These are phyloP conservation scores for Chloris gayana DNA, from an alignment of 176 grass and related monocot genomes.

Conservation along the genomic window DNA sequence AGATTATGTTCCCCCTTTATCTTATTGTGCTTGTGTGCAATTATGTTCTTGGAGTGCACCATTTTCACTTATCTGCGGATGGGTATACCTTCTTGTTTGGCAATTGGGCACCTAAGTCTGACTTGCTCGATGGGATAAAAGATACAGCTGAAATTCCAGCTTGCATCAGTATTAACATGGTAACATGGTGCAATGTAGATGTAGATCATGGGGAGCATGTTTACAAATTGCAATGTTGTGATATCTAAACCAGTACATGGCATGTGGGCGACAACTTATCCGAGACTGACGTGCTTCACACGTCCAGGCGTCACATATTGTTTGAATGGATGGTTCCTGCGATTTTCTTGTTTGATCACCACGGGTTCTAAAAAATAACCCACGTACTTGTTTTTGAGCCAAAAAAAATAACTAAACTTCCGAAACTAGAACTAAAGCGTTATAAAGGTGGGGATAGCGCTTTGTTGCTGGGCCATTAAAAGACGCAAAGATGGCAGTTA, in stretches of 20 bases:
- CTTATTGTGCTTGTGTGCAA: background rate
- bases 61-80: background rate
- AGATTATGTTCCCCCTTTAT: slow-evolving; percentile 50
- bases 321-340: background rate
- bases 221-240: slow-evolving; percentile 16
- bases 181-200: background rate
- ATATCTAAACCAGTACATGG: background rate
- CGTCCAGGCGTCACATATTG: background rate
- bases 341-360: background rate
- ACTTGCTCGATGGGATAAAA: slow-evolving; percentile 20
- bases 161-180: slow-evolving; percentile 18
- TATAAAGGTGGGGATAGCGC: background rate
- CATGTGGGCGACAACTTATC: slow-evolving; percentile 20
- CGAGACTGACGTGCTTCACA: background rate
- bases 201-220: slow-evolving; percentile 41
- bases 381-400: too few species aligned
- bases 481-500: too few species aligned
- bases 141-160: slow-evolving; percentile 9
- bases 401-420: too few species aligned
- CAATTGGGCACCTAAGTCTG: slow-evolving; percentile 18
- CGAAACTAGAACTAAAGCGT: background rate
- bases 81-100: background rate
- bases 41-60: background rate
- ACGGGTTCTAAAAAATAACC: background rate
- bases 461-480: too few species aligned